Percentiles rank a stretch among this genome's conserved stretches.
These are phyloP conservation scores for Albophoma yamanashiensis DNA, from an alignment of 2,329 filamentous ascomycete genomes.

Conservation along the genomic window DNA sequence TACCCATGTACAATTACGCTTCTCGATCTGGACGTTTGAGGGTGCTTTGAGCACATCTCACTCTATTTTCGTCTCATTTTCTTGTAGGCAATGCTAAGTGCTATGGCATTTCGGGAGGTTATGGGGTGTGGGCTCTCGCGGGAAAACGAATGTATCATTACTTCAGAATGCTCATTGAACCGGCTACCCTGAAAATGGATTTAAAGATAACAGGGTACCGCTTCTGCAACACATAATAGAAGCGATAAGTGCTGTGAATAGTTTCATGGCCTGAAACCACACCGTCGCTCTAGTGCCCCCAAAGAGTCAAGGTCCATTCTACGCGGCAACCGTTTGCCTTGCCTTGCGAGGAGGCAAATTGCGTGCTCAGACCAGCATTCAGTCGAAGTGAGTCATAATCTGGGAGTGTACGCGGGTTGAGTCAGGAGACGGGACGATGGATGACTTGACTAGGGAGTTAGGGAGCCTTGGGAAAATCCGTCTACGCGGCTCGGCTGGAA, in stretches of 20 bases:
- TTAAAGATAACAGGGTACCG: not conserved
- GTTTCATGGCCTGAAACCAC: not conserved
- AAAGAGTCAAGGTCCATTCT: not conserved
- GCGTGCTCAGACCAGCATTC: not conserved
- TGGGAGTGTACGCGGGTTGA: not conserved
- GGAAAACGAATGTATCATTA: constrained; percentile 1
- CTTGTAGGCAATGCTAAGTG: not conserved
- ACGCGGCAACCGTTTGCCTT: not conserved
- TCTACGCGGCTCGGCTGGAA: not conserved
- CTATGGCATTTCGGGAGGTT: not conserved
- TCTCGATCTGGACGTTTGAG: constrained; percentile 6
- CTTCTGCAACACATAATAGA: not conserved
- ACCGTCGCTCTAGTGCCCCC: not conserved
- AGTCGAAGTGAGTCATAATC: not conserved
- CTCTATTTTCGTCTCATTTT: not conserved
- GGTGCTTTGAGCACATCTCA: not conserved
- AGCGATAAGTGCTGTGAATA: not conserved
- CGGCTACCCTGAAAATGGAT: not conserved
- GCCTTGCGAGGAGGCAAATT: not conserved
- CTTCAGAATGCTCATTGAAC: constrained; percentile 2
- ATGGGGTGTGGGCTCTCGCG: not conserved
- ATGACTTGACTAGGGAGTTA: too few relatives aligned
- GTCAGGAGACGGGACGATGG: not conserved
- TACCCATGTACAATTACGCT: constrained; percentile 24
- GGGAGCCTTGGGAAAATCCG: not conserved